Evolutionary conservation across 805 yeast genomes (phyloP), one percentile per base, ranked within the genome.

Genomic region (Osmozyma mogii): DNA sequence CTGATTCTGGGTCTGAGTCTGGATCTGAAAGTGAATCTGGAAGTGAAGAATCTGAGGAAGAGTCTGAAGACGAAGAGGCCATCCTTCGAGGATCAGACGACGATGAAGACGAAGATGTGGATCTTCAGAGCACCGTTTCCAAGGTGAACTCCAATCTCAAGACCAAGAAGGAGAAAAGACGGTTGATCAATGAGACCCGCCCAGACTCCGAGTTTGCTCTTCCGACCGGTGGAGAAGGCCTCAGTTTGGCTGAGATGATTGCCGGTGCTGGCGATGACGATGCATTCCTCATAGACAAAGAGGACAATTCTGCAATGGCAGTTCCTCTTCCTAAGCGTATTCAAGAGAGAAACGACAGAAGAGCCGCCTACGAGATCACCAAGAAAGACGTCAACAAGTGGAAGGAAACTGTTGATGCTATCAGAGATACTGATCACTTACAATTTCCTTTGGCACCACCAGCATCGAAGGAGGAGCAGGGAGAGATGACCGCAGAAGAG

Each of bases 331-430:
- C 96, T 1, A 73, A 75, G 45, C 74, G 94, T 41, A 77, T 89
- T 32, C 94, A 87, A 55, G 73, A 83, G 44, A 75, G 92, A 49
- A 72, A 80, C 41, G 95, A 88, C 44, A 72, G 97, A 49, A 70
- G 67, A 34, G 96, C 89, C 2, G 97, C 98, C 0, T 88, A 83
- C 52, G 94, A 84, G 34, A 71, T 92, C 19, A 76, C 96, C 25
- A 85, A 79, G 43, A 81, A 79, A 24, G 95, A 92, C 50, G 83
- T 89, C 5, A 68, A 75, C 35, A 82, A 80, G 54, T 92, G 98
- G 97, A 72, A 77, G 31, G 95, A 87, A 29, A 72, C 79, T 1
- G 84, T 92, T 15, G 75, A 75, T 37, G 70, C 72, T 33, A 82
- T 84, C 44, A 74, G 95, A 43, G 74, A 76, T 36, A 92, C 95